Evolutionary conservation across 1,284 basidiomycete species (phyloP).

Genomic region (Trametes polyzona): DNA sequence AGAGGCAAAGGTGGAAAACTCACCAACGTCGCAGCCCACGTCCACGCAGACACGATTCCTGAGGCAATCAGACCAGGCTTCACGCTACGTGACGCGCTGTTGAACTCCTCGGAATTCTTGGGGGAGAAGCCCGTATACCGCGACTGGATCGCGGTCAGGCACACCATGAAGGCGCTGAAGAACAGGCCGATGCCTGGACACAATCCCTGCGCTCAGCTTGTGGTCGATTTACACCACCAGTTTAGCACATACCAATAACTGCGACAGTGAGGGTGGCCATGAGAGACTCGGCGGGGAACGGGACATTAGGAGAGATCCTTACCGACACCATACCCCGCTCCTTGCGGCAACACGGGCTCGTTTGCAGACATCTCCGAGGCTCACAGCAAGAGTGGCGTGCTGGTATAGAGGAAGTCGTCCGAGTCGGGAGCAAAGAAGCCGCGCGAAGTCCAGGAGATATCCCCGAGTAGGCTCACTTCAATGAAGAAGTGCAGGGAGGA

Average conservation of each 20-base stretch:
- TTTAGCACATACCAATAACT: constrained; percentile 51
- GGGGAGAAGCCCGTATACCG: constrained; percentile 78
- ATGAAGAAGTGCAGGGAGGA: constrained; percentile 19
- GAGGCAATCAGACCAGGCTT: constrained; percentile 91
- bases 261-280: background rate
- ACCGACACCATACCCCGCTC: constrained; percentile 79
- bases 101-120: constrained; percentile 79
- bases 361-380: constrained; percentile 28
- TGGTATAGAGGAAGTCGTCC: too few relatives aligned
- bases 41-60: constrained; percentile 88
- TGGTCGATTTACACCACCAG: background rate
- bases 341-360: constrained; percentile 37
- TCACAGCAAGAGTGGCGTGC: background rate
- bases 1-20: constrained; percentile 25
- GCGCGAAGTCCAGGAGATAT: background rate
- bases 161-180: constrained; percentile 80
- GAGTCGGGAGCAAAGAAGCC: background rate
- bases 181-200: constrained; percentile 77
- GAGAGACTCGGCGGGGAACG: too few relatives aligned
- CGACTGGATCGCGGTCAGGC: constrained; percentile 68
- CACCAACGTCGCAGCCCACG: constrained; percentile 79
- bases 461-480: constrained; percentile 8
- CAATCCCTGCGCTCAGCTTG: background rate
- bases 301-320: too few relatives aligned
- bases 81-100: constrained; percentile 78